Evolutionary conservation across 2,329 filamentous ascomycete species (phyloP).

Genomic region (Colletotrichum liaoningense): DNA sequence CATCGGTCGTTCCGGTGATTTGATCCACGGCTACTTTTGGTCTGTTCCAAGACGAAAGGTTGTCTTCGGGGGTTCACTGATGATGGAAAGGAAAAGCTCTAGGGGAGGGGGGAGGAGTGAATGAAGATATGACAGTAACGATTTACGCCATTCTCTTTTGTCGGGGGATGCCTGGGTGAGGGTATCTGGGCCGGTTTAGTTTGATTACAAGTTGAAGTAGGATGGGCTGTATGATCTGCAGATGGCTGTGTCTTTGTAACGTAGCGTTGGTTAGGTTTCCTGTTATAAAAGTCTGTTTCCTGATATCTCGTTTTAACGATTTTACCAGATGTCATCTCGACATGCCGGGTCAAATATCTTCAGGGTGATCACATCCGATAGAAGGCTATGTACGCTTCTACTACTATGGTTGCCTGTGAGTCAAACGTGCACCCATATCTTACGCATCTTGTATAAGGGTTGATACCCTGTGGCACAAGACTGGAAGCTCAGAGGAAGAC

Average conservation of each 20-base stretch:
- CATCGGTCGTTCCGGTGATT: slow-evolving; percentile 24
- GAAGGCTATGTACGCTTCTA: rapidly evolving
- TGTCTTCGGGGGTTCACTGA: not conserved
- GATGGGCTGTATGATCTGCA: not conserved
- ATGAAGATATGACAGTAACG: not conserved
- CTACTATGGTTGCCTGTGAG: no score
- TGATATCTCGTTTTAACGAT: no score
- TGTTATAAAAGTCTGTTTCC: no score
- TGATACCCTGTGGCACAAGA: no score
- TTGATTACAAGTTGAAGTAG: not conserved
- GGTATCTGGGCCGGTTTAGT: not conserved
- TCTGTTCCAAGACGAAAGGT: not conserved
- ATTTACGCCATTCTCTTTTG: not conserved
- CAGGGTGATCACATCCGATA: no score
- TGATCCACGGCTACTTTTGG: not conserved
- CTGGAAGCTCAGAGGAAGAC: no score
- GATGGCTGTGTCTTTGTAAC: not conserved
- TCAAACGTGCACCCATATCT: no score
- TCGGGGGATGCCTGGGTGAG: not conserved
- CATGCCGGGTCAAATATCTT: no score
- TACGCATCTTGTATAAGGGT: no score
- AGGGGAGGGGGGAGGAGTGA: not conserved
- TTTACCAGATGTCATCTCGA: no score
- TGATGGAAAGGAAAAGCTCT: not conserved
- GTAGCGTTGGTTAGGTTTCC: not conserved